These are phyloP conservation scores for Torulaspora pretoriensis DNA, from an alignment of 1,139 yeast species.

Conservation along the genomic window DNA sequence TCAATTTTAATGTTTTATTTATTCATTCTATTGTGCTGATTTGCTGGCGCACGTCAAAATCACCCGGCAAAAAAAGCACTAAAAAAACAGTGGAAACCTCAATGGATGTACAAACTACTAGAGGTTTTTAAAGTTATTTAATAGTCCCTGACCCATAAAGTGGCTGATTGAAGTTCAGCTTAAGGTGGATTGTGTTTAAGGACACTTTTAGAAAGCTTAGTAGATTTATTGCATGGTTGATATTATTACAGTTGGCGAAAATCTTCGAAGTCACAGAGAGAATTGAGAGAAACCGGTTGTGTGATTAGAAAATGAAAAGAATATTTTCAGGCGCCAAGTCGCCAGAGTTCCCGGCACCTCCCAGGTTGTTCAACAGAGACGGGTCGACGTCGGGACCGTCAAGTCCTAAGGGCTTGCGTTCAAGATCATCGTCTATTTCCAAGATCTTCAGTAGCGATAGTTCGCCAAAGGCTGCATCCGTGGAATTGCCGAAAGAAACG, in stretches of 20 bases:
- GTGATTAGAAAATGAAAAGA: constrained; percentile 16
- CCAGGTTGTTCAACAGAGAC: constrained; percentile 18
- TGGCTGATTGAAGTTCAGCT: not conserved
- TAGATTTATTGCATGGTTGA: constrained; percentile 1
- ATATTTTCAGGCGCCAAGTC: constrained; percentile 23
- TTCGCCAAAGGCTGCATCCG: constrained; percentile 13
- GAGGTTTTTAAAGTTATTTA: not conserved
- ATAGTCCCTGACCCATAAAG: not conserved
- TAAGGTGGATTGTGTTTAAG: not conserved
- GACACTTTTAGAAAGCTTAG: not conserved
- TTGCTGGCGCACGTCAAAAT: constrained; percentile 3
- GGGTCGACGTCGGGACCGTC: constrained; percentile 13
- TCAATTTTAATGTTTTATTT: not conserved
- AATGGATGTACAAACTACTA: not conserved
- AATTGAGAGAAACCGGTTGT: constrained; percentile 1
- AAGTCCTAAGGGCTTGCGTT: constrained; percentile 15
- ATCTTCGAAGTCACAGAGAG: not conserved
- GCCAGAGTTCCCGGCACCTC: constrained; percentile 24
- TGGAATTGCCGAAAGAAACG: constrained; percentile 13
- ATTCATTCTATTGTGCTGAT: constrained; percentile 2
- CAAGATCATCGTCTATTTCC: constrained; percentile 22
- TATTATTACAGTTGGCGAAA: not conserved
- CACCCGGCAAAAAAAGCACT: constrained; percentile 2
- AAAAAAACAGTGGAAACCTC: constrained; percentile 3
- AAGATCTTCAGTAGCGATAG: constrained; percentile 18